Evolutionary conservation across 2,329 filamentous ascomycete genomes (phyloP).

Genomic region (Apiospora phragmitis): DNA sequence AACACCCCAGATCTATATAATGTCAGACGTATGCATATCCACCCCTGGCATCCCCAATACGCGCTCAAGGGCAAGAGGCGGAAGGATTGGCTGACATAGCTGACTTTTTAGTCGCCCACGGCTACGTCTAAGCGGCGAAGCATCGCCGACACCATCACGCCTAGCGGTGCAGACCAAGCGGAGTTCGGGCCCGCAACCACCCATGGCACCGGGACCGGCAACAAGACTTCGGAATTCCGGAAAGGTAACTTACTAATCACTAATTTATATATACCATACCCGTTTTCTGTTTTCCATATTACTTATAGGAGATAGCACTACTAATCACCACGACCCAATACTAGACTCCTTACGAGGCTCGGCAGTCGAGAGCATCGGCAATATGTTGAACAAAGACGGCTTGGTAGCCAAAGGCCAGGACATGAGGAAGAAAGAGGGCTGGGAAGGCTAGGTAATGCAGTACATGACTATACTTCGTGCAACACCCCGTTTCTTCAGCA

Average conservation of each 20-base stretch:
- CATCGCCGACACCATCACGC: not conserved
- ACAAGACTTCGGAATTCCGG: conserved; percentile 5
- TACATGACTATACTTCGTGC: not conserved
- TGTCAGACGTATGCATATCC: not conserved
- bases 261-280: not conserved
- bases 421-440: not conserved
- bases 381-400: not conserved
- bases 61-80: not conserved
- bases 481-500: not conserved
- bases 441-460: not conserved
- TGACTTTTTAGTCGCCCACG: not conserved
- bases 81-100: not conserved
- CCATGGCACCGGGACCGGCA: not conserved
- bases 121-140: not conserved
- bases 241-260: not conserved
- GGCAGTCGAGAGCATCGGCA: not conserved
- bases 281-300: not conserved
- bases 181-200: conserved; percentile 7
- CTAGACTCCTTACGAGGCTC: not conserved
- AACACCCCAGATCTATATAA: not conserved
- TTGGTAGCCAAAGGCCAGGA: not conserved
- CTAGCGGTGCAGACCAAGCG: not conserved
- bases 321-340: not conserved
- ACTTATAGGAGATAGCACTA: no score
- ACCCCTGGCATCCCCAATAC: not conserved